These are phyloP conservation scores for Ophiocordyceps robertsii DNA, from an alignment of 2,329 filamentous ascomycete genomes.

Conservation along the genomic window DNA sequence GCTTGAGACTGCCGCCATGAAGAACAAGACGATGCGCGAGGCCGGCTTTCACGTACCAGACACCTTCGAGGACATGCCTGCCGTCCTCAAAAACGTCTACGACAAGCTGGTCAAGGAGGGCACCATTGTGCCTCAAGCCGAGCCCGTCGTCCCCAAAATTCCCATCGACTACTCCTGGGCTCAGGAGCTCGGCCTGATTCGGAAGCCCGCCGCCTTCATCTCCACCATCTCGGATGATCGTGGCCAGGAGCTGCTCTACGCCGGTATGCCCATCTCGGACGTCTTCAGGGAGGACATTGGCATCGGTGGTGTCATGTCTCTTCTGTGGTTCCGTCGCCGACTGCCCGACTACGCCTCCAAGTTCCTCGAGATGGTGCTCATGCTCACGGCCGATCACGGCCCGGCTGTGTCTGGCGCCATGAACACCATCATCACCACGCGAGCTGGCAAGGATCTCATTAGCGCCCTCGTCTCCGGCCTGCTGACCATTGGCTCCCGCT, in stretches of 20 bases:
- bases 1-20: slow-evolving; percentile 88
- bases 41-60: slow-evolving; percentile 90
- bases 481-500: slow-evolving; percentile 92
- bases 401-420: slow-evolving; percentile 98
- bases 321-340: slow-evolving; percentile 98
- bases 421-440: slow-evolving; percentile 99
- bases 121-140: slow-evolving; percentile 70
- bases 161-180: slow-evolving; percentile 99
- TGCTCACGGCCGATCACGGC: slow-evolving; percentile 98
- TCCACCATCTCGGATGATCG: slow-evolving; percentile 99
- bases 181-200: slow-evolving; percentile 96
- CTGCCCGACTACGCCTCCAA: slow-evolving; percentile 93
- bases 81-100: slow-evolving; percentile 67
- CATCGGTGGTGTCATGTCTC: slow-evolving; percentile 98
- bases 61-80: slow-evolving; percentile 92
- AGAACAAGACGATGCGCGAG: slow-evolving; percentile 95
- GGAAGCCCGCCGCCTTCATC: slow-evolving; percentile 99
- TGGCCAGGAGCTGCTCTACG: slow-evolving; percentile 97
- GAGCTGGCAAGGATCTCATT: slow-evolving; percentile 98
- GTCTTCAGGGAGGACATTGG: slow-evolving; percentile 98
- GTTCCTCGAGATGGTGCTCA: slow-evolving; percentile 99
- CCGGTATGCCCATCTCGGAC: slow-evolving; percentile 99
- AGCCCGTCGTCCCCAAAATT: slow-evolving; percentile 95
- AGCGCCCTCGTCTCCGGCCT: slow-evolving; percentile 91
- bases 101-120: slow-evolving; percentile 75